A percentile compares a stretch with the other conserved stretches of the same genome.
These are phyloP conservation scores for Ophiocordyceps camponoti-floridani DNA, from an alignment of 2,329 filamentous ascomycete species.

Conservation along the genomic window DNA sequence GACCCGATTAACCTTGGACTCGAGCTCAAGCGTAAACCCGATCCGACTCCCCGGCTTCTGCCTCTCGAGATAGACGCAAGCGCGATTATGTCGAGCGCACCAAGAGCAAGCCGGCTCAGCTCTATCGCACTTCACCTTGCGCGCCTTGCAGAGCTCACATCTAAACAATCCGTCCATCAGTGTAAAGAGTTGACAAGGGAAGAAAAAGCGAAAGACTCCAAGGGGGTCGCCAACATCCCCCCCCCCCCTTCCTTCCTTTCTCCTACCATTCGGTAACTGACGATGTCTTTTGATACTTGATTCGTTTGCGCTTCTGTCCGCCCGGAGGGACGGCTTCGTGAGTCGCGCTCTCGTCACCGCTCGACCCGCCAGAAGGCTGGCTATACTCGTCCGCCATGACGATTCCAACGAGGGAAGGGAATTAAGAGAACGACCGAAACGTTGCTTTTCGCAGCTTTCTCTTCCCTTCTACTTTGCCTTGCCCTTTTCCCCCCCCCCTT, in stretches of 20 bases:
- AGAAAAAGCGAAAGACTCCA: slow-evolving; percentile 1
- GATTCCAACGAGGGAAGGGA: no score
- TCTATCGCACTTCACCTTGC: slow-evolving; percentile 31
- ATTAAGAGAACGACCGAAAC: no score
- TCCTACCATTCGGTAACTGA: no score
- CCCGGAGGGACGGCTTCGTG: slow-evolving; percentile 9
- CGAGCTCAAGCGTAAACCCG: slow-evolving; percentile 44
- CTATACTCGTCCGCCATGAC: slow-evolving; percentile 16
- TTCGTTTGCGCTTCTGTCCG: slow-evolving; percentile 19
- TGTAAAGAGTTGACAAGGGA: neutral
- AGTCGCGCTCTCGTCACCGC: slow-evolving; percentile 15
- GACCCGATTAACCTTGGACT: slow-evolving; percentile 34
- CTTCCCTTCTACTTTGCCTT: neutral
- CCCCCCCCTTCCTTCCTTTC: no score
- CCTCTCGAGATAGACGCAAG: slow-evolving; percentile 51
- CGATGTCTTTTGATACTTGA: slow-evolving; percentile 24
- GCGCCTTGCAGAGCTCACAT: slow-evolving; percentile 25
- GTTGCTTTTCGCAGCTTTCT: no score
- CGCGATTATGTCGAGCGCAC: slow-evolving; percentile 48
- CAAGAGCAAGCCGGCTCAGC: slow-evolving; percentile 47
- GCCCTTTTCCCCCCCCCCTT: neutral
- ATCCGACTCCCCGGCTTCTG: slow-evolving; percentile 50
- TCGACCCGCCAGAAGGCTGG: slow-evolving; percentile 18
- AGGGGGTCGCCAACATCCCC: no score
- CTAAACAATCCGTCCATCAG: no score